Evolutionary conservation across 1,284 basidiomycete genomes (phyloP).

Genomic region (Moesziomyces aphidis): DNA sequence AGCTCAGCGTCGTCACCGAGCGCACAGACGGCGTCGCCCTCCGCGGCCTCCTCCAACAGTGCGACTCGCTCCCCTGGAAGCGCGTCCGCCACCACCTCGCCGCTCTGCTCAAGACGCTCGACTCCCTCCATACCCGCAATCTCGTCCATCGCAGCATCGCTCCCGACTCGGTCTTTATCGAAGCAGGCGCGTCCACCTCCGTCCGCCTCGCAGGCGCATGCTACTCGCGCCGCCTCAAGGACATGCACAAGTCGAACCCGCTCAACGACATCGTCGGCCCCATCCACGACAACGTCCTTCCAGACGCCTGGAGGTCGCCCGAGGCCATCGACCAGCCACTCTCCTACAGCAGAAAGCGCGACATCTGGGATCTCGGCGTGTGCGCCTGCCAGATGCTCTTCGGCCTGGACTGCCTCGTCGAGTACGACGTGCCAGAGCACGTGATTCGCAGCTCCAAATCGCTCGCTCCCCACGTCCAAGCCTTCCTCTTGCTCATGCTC

Average conservation of each 20-base stretch:
- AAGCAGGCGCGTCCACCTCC: conserved; percentile 8
- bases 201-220: conserved; percentile 45
- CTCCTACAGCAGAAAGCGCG: conserved; percentile 59
- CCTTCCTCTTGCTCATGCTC: conserved; percentile 53
- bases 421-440: conserved; percentile 50
- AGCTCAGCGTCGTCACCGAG: conserved; percentile 54
- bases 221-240: conserved; percentile 54
- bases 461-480: conserved; percentile 38
- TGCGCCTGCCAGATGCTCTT: conserved; percentile 63
- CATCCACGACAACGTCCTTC: conserved; percentile 16
- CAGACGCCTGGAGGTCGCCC: conserved; percentile 60
- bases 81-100: conserved; percentile 51
- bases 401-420: conserved; percentile 48
- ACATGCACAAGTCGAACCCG: conserved; percentile 61
- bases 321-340: conserved; percentile 58
- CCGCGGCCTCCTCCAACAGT: conserved; percentile 51
- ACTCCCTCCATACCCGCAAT: conserved; percentile 53
- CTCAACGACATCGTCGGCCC: conserved; percentile 42
- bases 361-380: conserved; percentile 66
- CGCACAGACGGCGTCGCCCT: conserved; percentile 35
- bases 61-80: conserved; percentile 53
- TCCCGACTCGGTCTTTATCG: conserved; percentile 40
- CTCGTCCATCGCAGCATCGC: conserved; percentile 60
- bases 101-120: conserved; percentile 55
- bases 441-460: conserved; percentile 26